Evolutionary conservation across 495 filamentous ascomycete species (phyloP), one percentile per base, ranked within the genome.

Genomic region (Peziza echinospora): DNA sequence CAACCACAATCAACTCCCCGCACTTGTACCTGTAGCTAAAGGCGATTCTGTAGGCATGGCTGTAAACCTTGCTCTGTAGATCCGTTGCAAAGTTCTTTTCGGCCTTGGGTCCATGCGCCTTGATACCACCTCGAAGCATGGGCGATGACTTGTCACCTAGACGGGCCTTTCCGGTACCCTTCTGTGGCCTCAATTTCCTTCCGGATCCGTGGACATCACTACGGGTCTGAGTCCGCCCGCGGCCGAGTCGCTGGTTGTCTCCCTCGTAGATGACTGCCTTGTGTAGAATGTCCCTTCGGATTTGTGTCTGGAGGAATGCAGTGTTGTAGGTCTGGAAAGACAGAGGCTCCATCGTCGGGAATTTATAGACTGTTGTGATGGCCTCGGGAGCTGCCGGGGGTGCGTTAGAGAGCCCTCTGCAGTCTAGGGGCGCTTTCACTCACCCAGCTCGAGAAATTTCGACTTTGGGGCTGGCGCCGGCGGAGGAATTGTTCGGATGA

Each of bases 11-110:
- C 61, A 99, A 64, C 66, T 94, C 80, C 16, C 83, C 86, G 48
- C 78, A 76, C 47, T 72, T 65, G 64, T 85, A 96, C 39, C 91
- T 75, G 64, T 92, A 93, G 52, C 80, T 85, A 47, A 99, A 70
- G 1, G 91, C 91, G 26, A 80, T 96, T 57, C 91, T 75, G 84
- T 84, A 96, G 9, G 91, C 91, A 56, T 91, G 64, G 60, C 94
- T 86, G 64, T 99, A 99, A 42, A 93, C 76, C 69, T 94, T 93
- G 53, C 69, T 69, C 43, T 79, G 85, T 48, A 99, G 68, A 26
- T 69, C 72, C 16, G 84, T 85, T 45, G 73, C 72, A 63, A 96
- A 96, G 62, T 94, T 84, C 50, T 89, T 69, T n/a, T n/a, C n/a
- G 25, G 83, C 83, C 52, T 83, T 75, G 16, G 91, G 91, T 11